These are phyloP conservation scores for Coniella lustricola DNA, from an alignment of 2,329 filamentous ascomycete species.

Conservation along the genomic window DNA sequence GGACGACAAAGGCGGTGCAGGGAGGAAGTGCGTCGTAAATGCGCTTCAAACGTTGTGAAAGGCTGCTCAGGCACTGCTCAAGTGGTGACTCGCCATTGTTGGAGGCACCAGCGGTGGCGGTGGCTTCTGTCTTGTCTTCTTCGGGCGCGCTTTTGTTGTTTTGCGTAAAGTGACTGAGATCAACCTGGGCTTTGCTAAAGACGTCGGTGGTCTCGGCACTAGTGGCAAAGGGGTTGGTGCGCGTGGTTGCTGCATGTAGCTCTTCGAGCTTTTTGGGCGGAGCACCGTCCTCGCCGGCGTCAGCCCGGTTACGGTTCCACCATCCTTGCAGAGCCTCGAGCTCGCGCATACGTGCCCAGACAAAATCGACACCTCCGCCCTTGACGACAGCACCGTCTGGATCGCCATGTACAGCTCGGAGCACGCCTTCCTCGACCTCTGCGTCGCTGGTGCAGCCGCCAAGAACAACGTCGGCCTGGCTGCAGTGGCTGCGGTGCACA, in stretches of 20 bases:
- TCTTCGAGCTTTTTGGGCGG: conserved; percentile 24
- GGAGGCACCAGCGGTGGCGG: not conserved
- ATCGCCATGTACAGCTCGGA: conserved; percentile 55
- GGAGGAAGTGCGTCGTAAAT: conserved; percentile 54
- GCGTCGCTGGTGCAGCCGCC: conserved; percentile 51
- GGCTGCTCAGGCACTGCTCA: conserved; percentile 37
- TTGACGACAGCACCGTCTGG: conserved; percentile 49
- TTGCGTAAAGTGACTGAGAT: conserved; percentile 7
- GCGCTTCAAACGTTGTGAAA: conserved; percentile 43
- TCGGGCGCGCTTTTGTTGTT: conserved; percentile 11
- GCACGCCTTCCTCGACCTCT: conserved; percentile 46
- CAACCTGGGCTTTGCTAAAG: conserved; percentile 12
- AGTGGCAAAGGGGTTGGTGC: conserved; percentile 12
- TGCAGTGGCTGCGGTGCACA: conserved; percentile 52
- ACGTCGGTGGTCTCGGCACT: conserved; percentile 1
- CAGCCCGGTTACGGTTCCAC: conserved; percentile 53
- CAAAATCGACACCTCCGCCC: conserved; percentile 57
- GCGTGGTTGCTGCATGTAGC: conserved; percentile 4
- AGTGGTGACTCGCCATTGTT: conserved; percentile 26
- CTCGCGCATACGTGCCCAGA: conserved; percentile 59
- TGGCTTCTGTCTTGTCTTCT: not conserved
- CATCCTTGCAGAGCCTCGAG: conserved; percentile 59
- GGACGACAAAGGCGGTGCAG: conserved; percentile 58
- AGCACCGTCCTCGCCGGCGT: conserved; percentile 24
- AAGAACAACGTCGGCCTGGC: conserved; percentile 48